Evolutionary conservation across 257 asterid genomes (phyloP).

Genomic region (Solanum acaule): DNA sequence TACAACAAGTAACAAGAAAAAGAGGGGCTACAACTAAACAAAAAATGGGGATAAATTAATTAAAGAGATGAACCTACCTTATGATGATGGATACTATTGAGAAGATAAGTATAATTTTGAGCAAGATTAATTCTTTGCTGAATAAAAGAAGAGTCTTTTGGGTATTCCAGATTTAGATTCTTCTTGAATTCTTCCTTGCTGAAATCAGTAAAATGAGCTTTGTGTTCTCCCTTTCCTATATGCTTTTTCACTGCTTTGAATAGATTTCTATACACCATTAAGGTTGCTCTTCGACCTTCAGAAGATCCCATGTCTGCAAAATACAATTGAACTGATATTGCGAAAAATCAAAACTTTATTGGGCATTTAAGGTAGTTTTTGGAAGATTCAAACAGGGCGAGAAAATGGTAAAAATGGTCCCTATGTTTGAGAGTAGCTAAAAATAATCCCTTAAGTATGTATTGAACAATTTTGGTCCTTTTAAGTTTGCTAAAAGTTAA

Average conservation of each 20-base stretch:
- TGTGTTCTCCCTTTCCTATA: slow-evolving; percentile 53
- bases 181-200: slow-evolving; percentile 61
- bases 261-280: slow-evolving; percentile 48
- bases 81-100: slow-evolving; percentile 82
- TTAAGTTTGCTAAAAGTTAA: neutral
- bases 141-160: slow-evolving; percentile 17
- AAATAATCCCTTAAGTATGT: neutral
- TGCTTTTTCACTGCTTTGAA: slow-evolving; percentile 60
- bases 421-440: neutral
- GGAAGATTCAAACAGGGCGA: neutral
- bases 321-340: neutral
- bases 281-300: neutral
- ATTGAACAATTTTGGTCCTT: neutral
- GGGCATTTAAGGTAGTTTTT: neutral
- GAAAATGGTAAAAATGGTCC: neutral
- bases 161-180: neutral
- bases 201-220: slow-evolving; percentile 55
- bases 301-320: neutral
- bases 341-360: neutral
- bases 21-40: neutral
- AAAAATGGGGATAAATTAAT: neutral
- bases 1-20: neutral
- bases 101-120: slow-evolving; percentile 47
- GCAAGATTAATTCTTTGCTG: slow-evolving; percentile 51
- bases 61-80: slow-evolving; percentile 33